These are phyloP conservation scores for Pythium volutum DNA, from an alignment of 352 stramenopile species.

Conservation along the genomic window DNA sequence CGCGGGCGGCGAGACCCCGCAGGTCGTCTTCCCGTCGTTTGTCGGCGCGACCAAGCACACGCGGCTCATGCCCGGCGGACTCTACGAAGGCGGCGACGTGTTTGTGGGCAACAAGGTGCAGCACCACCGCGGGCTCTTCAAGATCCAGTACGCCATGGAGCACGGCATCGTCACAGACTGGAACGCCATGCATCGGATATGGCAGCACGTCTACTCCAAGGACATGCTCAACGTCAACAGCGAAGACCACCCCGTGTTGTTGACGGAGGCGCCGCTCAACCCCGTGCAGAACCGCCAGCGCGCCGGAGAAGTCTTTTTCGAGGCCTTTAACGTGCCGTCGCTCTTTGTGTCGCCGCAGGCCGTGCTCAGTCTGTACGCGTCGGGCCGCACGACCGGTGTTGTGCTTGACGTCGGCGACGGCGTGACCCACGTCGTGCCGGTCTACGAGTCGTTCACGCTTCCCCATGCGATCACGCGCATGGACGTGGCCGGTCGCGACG, in stretches of 20 bases:
- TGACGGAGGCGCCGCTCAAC: slow-evolving; percentile 82
- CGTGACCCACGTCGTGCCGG: slow-evolving; percentile 82
- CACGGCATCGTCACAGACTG: slow-evolving; percentile 84
- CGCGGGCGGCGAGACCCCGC: slow-evolving; percentile 69
- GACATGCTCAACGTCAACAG: slow-evolving; percentile 86
- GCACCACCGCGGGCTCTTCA: slow-evolving; percentile 79
- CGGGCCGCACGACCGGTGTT: slow-evolving; percentile 81
- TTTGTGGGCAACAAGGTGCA: slow-evolving; percentile 79
- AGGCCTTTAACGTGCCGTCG: slow-evolving; percentile 83
- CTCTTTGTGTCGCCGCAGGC: slow-evolving; percentile 85
- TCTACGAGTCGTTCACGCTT: slow-evolving; percentile 83
- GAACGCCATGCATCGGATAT: slow-evolving; percentile 86
- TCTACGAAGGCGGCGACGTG: slow-evolving; percentile 69
- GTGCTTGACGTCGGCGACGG: slow-evolving; percentile 89
- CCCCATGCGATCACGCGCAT: slow-evolving; percentile 78
- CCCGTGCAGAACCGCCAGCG: slow-evolving; percentile 72
- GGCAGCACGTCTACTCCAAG: slow-evolving; percentile 89
- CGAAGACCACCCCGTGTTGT: slow-evolving; percentile 81
- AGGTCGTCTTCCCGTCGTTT: slow-evolving; percentile 77
- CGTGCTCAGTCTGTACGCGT: slow-evolving; percentile 88
- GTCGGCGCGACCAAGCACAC: slow-evolving; percentile 74
- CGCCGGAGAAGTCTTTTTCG: slow-evolving; percentile 83
- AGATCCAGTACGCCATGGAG: slow-evolving; percentile 85
- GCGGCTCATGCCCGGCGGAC: slow-evolving; percentile 81
- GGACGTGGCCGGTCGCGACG: slow-evolving; percentile 81